A percentile compares a stretch with the other conserved stretches of the same genome.
Conservation (phyloP, 2,329 filamentous ascomycete genomes). For the Macrophomina pseudophaseolina region DNA sequence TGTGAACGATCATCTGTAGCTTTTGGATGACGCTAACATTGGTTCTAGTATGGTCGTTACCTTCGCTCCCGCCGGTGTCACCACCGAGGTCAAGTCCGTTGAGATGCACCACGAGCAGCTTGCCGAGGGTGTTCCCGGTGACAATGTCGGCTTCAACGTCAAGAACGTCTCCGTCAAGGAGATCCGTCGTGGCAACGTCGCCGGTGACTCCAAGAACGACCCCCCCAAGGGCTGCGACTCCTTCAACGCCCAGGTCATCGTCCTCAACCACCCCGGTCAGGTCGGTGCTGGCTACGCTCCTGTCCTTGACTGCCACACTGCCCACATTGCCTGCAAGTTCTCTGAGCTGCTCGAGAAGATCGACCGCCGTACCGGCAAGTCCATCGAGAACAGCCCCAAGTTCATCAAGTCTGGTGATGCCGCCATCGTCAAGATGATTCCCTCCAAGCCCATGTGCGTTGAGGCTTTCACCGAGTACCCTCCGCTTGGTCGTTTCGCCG, state of each 20-base stretch:
- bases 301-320: constrained; percentile 99
- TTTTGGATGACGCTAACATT: constrained; percentile 55
- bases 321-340: constrained; percentile 99
- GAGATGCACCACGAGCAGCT: constrained; percentile 99
- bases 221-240: constrained; percentile 85
- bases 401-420: constrained; percentile 99
- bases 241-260: constrained; percentile 99
- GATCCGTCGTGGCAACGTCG: constrained; percentile 99
- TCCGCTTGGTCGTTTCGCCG: constrained; percentile 99
- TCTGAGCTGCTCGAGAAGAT: constrained; percentile 99
- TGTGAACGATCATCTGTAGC: too few relatives aligned
- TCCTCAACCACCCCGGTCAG: constrained; percentile 99
- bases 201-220: constrained; percentile 99
- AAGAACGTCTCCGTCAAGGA: constrained; percentile 99
- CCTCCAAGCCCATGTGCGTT: constrained; percentile 99
- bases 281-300: constrained; percentile 98
- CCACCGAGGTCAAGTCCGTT: constrained; percentile 99
- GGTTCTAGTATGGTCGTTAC: constrained; percentile 91
- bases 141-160: constrained; percentile 99
- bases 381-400: constrained; percentile 89
- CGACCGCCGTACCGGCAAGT: constrained; percentile 99
- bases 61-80: constrained; percentile 97
- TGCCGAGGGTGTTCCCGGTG: constrained; percentile 89
- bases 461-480: constrained; percentile 99
- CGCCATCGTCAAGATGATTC: constrained; percentile 99